Conservation (phyloP, 768 basidiomycete genomes). For the Pulveroboletus frians region DNA sequence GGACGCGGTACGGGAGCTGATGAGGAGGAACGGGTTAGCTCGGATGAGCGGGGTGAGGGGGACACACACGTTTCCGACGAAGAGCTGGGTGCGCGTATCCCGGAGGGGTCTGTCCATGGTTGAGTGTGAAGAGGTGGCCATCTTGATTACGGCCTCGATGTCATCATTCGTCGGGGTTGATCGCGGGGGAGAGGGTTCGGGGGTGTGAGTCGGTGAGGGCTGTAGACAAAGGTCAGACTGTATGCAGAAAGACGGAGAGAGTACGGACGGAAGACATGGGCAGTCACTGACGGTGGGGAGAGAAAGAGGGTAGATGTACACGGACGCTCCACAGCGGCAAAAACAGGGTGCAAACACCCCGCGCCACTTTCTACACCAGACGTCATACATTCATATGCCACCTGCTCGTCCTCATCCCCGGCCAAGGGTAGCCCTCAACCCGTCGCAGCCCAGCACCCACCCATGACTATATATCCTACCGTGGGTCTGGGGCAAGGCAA, state of each 20-base stretch:
- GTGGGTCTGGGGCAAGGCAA: slow-evolving; percentile 1
- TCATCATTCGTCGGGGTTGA: slow-evolving; percentile 64
- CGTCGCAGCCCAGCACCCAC: not conserved
- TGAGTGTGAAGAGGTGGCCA: slow-evolving; percentile 72
- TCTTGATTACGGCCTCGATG: slow-evolving; percentile 88
- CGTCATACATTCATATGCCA: slow-evolving; percentile 20
- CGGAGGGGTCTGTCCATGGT: slow-evolving; percentile 49
- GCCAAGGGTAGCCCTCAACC: not conserved
- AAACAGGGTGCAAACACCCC: slow-evolving; percentile 30
- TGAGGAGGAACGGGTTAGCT: not conserved
- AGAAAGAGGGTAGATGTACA: slow-evolving; percentile 23
- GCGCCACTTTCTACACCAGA: slow-evolving; percentile 31
- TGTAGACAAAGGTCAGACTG: slow-evolving; percentile 1
- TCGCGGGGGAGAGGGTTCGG: slow-evolving; percentile 7
- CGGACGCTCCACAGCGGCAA: slow-evolving; percentile 32
- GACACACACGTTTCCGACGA: slow-evolving; percentile 84
- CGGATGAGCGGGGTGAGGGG: not conserved
- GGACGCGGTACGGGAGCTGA: slow-evolving; percentile 91
- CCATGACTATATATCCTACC: not conserved
- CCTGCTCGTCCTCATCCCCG: not conserved
- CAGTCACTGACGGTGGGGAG: not conserved
- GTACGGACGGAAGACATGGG: slow-evolving; percentile 16
- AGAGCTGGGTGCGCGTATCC: slow-evolving; percentile 93
- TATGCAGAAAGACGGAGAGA: too few relatives aligned
- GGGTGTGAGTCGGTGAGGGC: slow-evolving; percentile 3